Conservation (phyloP, 1,139 yeast species). For the Hyphopichia fennica region DNA sequence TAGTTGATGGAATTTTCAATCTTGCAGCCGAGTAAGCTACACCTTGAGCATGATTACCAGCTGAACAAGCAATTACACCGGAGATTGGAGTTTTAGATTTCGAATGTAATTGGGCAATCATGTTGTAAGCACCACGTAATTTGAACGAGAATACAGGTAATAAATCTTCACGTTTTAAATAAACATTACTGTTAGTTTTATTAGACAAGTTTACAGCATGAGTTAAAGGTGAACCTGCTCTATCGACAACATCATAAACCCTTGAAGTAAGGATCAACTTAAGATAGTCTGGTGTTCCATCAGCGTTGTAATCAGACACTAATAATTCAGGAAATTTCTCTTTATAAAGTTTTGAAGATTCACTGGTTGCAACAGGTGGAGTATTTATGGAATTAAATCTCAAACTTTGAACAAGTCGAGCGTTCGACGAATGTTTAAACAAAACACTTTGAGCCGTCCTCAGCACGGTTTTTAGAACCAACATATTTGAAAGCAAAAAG, state of each 20-base stretch:
- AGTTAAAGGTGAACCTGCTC: conserved; percentile 77
- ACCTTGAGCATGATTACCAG: conserved; percentile 99
- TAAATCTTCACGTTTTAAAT: conserved; percentile 86
- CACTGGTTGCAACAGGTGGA: background rate
- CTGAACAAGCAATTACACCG: conserved; percentile 97
- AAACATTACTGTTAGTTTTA: conserved; percentile 68
- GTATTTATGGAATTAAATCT: conserved; percentile 3
- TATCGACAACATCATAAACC: conserved; percentile 87
- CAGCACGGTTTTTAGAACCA: background rate
- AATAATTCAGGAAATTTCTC: conserved; percentile 49
- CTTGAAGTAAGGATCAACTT: conserved; percentile 86
- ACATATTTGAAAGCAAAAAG: background rate
- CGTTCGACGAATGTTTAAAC: background rate
- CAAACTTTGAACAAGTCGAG: background rate
- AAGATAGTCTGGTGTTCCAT: conserved; percentile 88
- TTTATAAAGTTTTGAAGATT: conserved; percentile 2
- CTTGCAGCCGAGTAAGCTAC: conserved; percentile 90
- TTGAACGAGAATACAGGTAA: conserved; percentile 95
- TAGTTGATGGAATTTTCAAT: conserved; percentile 87
- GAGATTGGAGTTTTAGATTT: conserved; percentile 60
- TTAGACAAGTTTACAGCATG: conserved; percentile 75
- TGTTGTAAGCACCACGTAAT: conserved; percentile 95
- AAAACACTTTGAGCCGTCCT: background rate
- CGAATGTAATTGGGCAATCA: conserved; percentile 81
- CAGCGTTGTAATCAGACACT: conserved; percentile 50